A percentile compares a stretch with the other conserved stretches of the same genome.
Evolutionary conservation across 1,284 basidiomycete species (phyloP).

Genomic region (Naganishia liquefaciens): DNA sequence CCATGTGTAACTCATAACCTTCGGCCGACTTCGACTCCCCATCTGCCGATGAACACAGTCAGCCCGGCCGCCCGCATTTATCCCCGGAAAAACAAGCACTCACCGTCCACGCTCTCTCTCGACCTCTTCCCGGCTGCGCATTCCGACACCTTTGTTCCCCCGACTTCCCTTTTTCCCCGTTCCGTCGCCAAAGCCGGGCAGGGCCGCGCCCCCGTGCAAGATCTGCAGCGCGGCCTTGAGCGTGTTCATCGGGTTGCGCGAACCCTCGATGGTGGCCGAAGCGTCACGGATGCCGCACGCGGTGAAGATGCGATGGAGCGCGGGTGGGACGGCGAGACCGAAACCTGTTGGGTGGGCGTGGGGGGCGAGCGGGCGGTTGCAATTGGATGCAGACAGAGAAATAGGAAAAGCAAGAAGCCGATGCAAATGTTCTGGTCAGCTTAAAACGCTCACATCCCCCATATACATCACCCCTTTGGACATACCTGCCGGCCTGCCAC

Average conservation of each 20-base stretch:
- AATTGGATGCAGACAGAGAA: no score
- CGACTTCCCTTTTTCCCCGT: slow-evolving; percentile 42
- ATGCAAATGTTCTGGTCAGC: no score
- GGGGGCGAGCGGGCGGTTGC: neutral
- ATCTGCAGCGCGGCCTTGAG: slow-evolving; percentile 56
- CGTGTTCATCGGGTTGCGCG: slow-evolving; percentile 72
- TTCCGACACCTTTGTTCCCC: slow-evolving; percentile 51
- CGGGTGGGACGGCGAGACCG: slow-evolving; percentile 84
- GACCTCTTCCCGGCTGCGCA: slow-evolving; percentile 51
- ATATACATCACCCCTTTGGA: slow-evolving; percentile 13
- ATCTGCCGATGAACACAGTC: slow-evolving; percentile 17
- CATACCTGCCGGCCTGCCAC: slow-evolving; percentile 74
- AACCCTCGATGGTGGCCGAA: slow-evolving; percentile 91
- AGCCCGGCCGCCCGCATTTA: no score
- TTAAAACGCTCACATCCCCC: neutral
- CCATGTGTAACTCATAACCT: slow-evolving; percentile 35
- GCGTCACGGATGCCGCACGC: slow-evolving; percentile 93
- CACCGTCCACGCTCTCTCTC: slow-evolving; percentile 51
- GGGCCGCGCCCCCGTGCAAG: slow-evolving; percentile 51
- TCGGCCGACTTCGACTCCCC: slow-evolving; percentile 50
- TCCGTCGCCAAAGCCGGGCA: slow-evolving; percentile 48
- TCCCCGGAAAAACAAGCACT: no score
- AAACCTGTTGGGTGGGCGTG: slow-evolving; percentile 63
- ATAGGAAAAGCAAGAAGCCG: no score
- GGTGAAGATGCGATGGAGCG: slow-evolving; percentile 80